phyloP scores from a whole-genome alignment of 495 filamentous ascomycete genomes.

The Massariosphaeria phaeospora region DNA sequence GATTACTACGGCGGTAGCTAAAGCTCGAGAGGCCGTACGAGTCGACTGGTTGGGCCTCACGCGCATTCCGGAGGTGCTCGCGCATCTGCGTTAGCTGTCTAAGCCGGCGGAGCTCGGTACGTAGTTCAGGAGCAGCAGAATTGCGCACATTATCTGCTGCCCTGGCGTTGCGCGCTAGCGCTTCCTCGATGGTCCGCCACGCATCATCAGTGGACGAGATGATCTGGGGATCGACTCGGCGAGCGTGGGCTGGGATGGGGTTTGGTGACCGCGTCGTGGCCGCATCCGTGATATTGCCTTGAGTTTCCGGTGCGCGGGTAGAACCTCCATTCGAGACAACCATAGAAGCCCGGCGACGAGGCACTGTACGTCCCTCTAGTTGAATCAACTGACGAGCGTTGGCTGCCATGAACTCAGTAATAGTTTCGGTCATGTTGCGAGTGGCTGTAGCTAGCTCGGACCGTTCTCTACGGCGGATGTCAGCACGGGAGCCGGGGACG shows the following conservation, averaged over 20 bases:
- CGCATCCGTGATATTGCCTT: conserved; percentile 19
- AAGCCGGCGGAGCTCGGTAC: conserved; percentile 27
- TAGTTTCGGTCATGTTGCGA: not conserved
- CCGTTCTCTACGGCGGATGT: conserved; percentile 7
- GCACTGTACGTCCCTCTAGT: conserved; percentile 3
- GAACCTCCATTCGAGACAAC: conserved; percentile 11
- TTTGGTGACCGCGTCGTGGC: conserved; percentile 27
- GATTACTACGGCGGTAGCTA: conserved; percentile 11
- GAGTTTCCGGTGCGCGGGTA: not conserved
- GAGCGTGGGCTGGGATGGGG: conserved; percentile 27
- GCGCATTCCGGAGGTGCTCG: conserved; percentile 26
- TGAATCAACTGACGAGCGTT: conserved; percentile 3
- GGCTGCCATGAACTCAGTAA: not conserved
- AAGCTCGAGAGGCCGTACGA: conserved; percentile 1
- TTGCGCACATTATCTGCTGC: conserved; percentile 25
- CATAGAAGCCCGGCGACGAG: conserved; percentile 34
- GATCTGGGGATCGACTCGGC: conserved; percentile 24
- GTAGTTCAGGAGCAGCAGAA: conserved; percentile 21
- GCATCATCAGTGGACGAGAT: conserved; percentile 36
- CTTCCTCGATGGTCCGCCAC: conserved; percentile 46
- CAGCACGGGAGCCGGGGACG: conserved; percentile 10
- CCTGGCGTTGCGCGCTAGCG: conserved; percentile 39
- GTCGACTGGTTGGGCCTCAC: conserved; percentile 14
- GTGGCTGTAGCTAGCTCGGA: conserved; percentile 3
- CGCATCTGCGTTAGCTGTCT: conserved; percentile 30